A percentile compares a stretch with the other conserved stretches of the same genome.
Evolutionary conservation across 116 monocot species (phyloP).

Genomic region (Phalaenopsis hybrid): DNA sequence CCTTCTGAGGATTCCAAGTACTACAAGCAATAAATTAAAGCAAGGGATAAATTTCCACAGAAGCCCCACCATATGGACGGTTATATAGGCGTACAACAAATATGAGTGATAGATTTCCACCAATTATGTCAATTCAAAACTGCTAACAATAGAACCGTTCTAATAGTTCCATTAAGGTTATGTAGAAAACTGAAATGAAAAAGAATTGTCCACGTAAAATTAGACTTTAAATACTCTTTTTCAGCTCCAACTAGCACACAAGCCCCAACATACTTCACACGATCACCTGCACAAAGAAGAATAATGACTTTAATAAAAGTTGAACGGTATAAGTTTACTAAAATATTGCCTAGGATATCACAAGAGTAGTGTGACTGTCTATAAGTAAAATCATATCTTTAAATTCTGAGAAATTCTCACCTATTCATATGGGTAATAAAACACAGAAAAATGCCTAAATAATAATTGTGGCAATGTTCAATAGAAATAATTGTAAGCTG

Average conservation of each 20-base stretch:
- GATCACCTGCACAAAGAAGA: conserved; percentile 50
- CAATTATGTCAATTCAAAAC: background rate
- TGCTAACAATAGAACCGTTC: background rate
- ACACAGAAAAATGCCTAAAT: background rate
- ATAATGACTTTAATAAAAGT: background rate
- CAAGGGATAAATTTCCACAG: background rate
- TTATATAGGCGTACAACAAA: background rate
- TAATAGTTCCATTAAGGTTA: background rate
- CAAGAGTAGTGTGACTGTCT: background rate
- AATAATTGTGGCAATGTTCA: background rate
- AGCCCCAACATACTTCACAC: conserved; percentile 81
- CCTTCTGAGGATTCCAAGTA: background rate
- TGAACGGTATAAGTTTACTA: background rate
- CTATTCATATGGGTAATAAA: background rate
- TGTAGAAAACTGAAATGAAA: background rate
- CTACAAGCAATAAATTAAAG: background rate
- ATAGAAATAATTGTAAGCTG: background rate
- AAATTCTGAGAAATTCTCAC: background rate
- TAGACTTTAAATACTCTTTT: conserved; percentile 42
- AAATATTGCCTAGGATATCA: background rate
- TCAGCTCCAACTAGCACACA: conserved; percentile 51
- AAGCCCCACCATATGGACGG: background rate
- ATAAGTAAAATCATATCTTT: background rate
- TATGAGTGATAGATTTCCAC: background rate
- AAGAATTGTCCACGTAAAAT: background rate